Evolutionary conservation across 2,329 filamentous ascomycete genomes (phyloP).

Genomic region (Verticillium nubilum): DNA sequence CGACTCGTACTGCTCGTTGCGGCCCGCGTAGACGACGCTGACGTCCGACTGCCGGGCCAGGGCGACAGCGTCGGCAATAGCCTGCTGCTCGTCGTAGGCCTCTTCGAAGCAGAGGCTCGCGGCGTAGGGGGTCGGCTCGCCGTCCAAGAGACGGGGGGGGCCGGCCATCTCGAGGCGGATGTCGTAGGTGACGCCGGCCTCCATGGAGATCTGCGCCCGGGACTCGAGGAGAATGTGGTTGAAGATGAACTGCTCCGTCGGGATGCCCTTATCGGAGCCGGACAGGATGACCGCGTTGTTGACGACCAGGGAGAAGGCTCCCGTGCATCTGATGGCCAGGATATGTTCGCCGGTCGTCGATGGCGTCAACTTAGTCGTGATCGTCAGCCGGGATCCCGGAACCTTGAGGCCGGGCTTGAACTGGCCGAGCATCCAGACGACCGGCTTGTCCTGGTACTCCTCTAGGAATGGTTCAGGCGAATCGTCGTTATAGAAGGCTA

Average conservation of each 20-base stretch:
- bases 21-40: slow-evolving; percentile 10
- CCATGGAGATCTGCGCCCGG: slow-evolving; percentile 6
- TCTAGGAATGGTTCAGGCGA: slow-evolving; percentile 2
- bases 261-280: slow-evolving; percentile 7
- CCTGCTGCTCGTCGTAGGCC: slow-evolving; percentile 3
- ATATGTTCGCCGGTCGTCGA: slow-evolving; percentile 10
- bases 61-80: slow-evolving; percentile 6
- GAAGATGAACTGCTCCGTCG: slow-evolving; percentile 15
- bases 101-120: slow-evolving; percentile 9
- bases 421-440: slow-evolving; percentile 14
- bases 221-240: slow-evolving; percentile 13
- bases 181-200: slow-evolving; percentile 6
- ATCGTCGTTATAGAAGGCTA: slow-evolving; percentile 12
- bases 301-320: slow-evolving; percentile 7
- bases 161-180: slow-evolving; percentile 9
- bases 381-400: slow-evolving; percentile 9
- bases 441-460: slow-evolving; percentile 11
- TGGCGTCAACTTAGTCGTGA: slow-evolving; percentile 9
- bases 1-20: slow-evolving; percentile 11
- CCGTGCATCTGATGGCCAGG: slow-evolving; percentile 9
- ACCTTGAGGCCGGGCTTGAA: slow-evolving; percentile 11
- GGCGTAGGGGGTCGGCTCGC: slow-evolving; percentile 9
- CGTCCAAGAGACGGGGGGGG: slow-evolving; percentile 2
- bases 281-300: slow-evolving; percentile 9
- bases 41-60: slow-evolving; percentile 5